These are phyloP conservation scores for Hymenoscyphus fraxineus DNA, from an alignment of 2,329 filamentous ascomycete genomes.

Conservation along the genomic window DNA sequence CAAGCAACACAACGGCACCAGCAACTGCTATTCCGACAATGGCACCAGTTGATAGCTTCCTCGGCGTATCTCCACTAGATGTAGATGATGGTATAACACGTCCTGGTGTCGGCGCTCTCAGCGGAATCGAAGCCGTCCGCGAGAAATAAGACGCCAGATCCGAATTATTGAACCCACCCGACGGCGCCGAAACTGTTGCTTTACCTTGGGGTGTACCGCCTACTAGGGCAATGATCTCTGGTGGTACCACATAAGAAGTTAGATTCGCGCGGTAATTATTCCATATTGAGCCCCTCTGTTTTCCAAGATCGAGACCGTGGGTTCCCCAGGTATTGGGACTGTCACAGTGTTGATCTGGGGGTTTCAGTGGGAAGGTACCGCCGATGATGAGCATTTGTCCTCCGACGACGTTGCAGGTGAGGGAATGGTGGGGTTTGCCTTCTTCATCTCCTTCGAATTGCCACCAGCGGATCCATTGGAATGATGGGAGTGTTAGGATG, in stretches of 20 bases:
- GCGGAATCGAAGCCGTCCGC: slow-evolving; percentile 43
- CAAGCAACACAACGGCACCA: slow-evolving; percentile 33
- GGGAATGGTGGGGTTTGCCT: slow-evolving; percentile 48
- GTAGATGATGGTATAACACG: slow-evolving; percentile 31
- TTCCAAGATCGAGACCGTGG: slow-evolving; percentile 53
- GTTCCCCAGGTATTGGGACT: slow-evolving; percentile 49
- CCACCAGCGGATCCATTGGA: slow-evolving; percentile 56
- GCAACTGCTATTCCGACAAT: slow-evolving; percentile 45
- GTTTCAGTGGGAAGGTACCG: slow-evolving; percentile 51
- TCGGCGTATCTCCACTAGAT: slow-evolving; percentile 39
- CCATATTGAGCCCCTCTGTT: slow-evolving; percentile 49
- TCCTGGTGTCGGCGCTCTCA: slow-evolving; percentile 26
- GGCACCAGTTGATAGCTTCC: slow-evolving; percentile 36
- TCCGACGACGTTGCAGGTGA: slow-evolving; percentile 55
- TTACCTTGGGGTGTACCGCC: slow-evolving; percentile 36
- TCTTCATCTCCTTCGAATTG: slow-evolving; percentile 35
- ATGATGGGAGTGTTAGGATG: slow-evolving; percentile 58
- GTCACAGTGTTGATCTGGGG: slow-evolving; percentile 36
- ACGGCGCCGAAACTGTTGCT: slow-evolving; percentile 50
- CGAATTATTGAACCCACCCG: slow-evolving; percentile 45
- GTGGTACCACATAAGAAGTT: slow-evolving; percentile 43
- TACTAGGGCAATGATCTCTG: neutral
- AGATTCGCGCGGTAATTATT: slow-evolving; percentile 47
- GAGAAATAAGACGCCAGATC: slow-evolving; percentile 54
- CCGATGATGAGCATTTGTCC: slow-evolving; percentile 62